Evolutionary conservation across 257 asterid species (phyloP).

Genomic region (Leptodermis oblonga): DNA sequence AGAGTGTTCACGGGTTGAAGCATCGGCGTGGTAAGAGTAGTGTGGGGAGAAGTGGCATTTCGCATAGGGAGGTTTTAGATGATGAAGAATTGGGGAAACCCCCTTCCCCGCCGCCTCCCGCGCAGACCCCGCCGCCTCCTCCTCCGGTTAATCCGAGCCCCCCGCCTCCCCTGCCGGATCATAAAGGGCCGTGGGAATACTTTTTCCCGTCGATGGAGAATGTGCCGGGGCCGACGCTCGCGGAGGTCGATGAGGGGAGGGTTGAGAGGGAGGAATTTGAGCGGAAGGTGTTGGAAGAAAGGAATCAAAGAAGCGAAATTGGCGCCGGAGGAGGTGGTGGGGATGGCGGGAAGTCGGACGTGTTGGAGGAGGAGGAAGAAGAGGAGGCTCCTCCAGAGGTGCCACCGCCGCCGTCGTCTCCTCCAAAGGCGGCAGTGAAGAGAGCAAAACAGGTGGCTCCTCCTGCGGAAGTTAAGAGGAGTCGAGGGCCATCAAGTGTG

Average conservation of each 20-base stretch:
- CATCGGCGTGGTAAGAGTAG: slow-evolving; percentile 48
- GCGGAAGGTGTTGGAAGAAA: slow-evolving; percentile 49
- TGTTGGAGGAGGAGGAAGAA: slow-evolving; percentile 42
- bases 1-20: slow-evolving; percentile 51
- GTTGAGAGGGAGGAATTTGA: slow-evolving; percentile 54
- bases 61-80: slow-evolving; percentile 26
- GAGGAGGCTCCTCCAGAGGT: slow-evolving; percentile 30
- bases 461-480: slow-evolving; percentile 56
- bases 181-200: slow-evolving; percentile 61
- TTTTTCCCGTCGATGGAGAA: slow-evolving; percentile 52
- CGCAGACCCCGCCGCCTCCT: slow-evolving; percentile 1
- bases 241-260: slow-evolving; percentile 55
- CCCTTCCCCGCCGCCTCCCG: slow-evolving; percentile 23
- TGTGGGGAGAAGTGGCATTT: slow-evolving; percentile 39
- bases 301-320: slow-evolving; percentile 42
- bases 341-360: slow-evolving; percentile 32
- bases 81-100: slow-evolving; percentile 38
- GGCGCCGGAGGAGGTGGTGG: slow-evolving; percentile 17
- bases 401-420: slow-evolving; percentile 55
- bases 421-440: slow-evolving; percentile 49
- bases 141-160: slow-evolving; percentile 20
- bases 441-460: slow-evolving; percentile 53
- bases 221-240: slow-evolving; percentile 58
- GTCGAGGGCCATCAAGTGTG: slow-evolving; percentile 28
- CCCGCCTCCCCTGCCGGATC: slow-evolving; percentile 49